phyloP scores from a whole-genome alignment of 2,329 filamentous ascomycete species.

The Fusarium setosum region DNA sequence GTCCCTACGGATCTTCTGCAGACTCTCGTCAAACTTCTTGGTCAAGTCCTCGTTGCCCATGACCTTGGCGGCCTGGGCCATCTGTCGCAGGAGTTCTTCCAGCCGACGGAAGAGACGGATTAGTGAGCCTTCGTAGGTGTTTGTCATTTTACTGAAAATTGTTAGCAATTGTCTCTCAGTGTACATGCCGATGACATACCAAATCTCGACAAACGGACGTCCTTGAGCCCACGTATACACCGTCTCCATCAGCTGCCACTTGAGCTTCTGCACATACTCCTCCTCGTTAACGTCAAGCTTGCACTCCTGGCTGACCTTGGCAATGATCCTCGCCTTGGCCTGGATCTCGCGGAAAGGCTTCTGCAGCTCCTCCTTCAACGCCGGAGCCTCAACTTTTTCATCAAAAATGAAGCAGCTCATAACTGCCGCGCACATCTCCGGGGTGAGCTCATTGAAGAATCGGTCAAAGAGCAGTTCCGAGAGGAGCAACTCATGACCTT shows the following conservation, averaged over 20 bases:
- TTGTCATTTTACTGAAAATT: constrained; percentile 89
- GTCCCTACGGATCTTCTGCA: constrained; percentile 89
- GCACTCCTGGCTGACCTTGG: constrained; percentile 94
- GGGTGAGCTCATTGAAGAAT: constrained; percentile 95
- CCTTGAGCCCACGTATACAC: constrained; percentile 93
- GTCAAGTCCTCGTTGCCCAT: constrained; percentile 98
- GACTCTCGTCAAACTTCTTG: constrained; percentile 87
- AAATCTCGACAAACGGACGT: constrained; percentile 91
- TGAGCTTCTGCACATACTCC: constrained; percentile 89
- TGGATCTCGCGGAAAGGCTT: constrained; percentile 91
- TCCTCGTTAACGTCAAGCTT: constrained; percentile 96
- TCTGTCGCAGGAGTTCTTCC: constrained; percentile 93
- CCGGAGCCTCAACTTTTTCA: constrained; percentile 86
- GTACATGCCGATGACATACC: constrained; percentile 70
- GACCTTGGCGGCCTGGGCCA: constrained; percentile 94
- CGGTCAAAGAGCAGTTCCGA: constrained; percentile 95
- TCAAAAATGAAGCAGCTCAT: constrained; percentile 98
- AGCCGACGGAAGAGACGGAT: constrained; percentile 96
- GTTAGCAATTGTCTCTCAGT: constrained; percentile 31
- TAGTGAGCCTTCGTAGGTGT: constrained; percentile 95
- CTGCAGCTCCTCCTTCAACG: constrained; percentile 83
- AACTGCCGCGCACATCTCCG: constrained; percentile 87
- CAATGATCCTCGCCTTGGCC: constrained; percentile 85
- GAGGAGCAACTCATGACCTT: constrained; percentile 91
- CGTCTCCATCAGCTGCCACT: constrained; percentile 97